These are phyloP conservation scores for Entelexis paramagnoliae DNA, from an alignment of 1,139 yeast genomes.

Conservation along the genomic window DNA sequence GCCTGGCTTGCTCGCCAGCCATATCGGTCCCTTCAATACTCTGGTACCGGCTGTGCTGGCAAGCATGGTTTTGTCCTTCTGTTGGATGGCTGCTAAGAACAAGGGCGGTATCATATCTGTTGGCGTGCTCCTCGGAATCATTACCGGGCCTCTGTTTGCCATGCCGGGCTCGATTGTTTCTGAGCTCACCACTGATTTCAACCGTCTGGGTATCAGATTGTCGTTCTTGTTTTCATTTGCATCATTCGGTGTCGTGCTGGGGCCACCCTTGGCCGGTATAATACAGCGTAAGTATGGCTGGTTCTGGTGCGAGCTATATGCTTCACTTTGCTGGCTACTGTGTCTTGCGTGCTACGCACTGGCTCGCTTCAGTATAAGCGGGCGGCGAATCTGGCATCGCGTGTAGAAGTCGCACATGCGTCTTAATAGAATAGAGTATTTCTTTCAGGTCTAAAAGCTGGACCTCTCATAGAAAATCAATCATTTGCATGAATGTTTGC, in stretches of 20 bases:
- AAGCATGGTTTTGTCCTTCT: constrained; percentile 27
- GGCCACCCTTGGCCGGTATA: constrained; percentile 44
- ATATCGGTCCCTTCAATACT: constrained; percentile 40
- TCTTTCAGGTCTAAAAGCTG: no score
- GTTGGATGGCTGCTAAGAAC: constrained; percentile 35
- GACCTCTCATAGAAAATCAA: no score
- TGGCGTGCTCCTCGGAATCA: constrained; percentile 43
- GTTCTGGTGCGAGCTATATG: constrained; percentile 22
- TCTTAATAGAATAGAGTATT: no score
- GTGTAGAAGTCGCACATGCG: background rate
- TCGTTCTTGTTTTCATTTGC: constrained; percentile 53
- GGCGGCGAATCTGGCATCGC: background rate
- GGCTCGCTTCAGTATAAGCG: constrained; percentile 1
- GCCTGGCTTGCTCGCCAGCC: constrained; percentile 42
- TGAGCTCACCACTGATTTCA: constrained; percentile 43
- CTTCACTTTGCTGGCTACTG: constrained; percentile 10
- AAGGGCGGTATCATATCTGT: constrained; percentile 21
- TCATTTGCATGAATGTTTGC: no score
- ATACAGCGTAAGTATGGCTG: constrained; percentile 23
- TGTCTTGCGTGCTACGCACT: constrained; percentile 3
- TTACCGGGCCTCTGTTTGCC: constrained; percentile 39
- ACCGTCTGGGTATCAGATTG: constrained; percentile 38
- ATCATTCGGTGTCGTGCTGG: constrained; percentile 42
- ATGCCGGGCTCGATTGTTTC: constrained; percentile 37
- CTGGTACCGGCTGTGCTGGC: constrained; percentile 29